phyloP scores from a whole-genome alignment of 768 basidiomycete genomes.

The Postia placenta region DNA sequence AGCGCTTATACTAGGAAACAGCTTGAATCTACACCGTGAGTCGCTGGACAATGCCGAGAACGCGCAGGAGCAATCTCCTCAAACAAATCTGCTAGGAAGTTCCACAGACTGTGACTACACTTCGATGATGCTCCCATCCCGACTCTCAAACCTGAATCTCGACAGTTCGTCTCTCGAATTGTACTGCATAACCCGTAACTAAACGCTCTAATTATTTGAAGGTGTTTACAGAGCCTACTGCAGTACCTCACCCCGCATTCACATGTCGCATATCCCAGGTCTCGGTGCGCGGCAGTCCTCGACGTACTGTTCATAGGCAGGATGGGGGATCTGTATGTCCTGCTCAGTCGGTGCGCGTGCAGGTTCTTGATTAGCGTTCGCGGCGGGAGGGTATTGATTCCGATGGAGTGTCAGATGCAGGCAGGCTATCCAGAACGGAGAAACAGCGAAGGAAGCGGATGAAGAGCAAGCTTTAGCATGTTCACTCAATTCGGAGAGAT shows the following conservation, averaged over 20 bases:
- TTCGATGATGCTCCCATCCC: constrained; percentile 39
- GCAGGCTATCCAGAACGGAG: background rate
- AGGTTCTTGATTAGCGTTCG: constrained; percentile 8
- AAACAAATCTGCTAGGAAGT: no score
- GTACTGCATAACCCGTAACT: background rate
- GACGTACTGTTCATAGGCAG: constrained; percentile 84
- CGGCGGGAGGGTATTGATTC: constrained; percentile 22
- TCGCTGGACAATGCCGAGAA: no score
- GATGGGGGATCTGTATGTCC: constrained; percentile 76
- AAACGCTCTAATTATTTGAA: constrained; percentile 15
- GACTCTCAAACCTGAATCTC: constrained; percentile 44
- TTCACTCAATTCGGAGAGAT: no score
- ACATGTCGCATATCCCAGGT: constrained; percentile 40
- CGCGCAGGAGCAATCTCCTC: constrained; percentile 39
- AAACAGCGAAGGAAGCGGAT: background rate
- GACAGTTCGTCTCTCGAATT: constrained; percentile 29
- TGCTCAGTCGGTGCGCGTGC: constrained; percentile 65
- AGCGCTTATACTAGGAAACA: no score
- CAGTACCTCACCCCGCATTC: constrained; percentile 39
- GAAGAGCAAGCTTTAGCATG: constrained; percentile 1
- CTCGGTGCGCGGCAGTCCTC: constrained; percentile 67
- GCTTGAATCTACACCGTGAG: no score
- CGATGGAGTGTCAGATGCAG: constrained; percentile 14
- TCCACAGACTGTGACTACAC: constrained; percentile 40
- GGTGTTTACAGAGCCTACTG: constrained; percentile 53